phyloP scores from a whole-genome alignment of 2,329 filamentous ascomycete species.

The Alternaria atra region DNA sequence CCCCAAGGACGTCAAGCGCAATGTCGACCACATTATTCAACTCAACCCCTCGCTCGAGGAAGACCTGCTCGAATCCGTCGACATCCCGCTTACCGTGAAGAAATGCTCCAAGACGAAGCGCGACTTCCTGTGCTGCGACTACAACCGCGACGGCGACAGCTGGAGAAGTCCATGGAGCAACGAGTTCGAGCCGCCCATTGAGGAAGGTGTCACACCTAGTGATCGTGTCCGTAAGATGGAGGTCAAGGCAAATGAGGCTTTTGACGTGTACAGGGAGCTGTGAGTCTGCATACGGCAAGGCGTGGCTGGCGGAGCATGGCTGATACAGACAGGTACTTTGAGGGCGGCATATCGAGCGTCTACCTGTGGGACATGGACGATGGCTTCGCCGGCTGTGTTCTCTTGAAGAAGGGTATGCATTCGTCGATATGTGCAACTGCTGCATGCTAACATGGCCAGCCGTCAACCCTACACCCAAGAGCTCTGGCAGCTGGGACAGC shows the following conservation, averaged over 20 bases:
- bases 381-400: constrained; percentile 93
- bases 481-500: constrained; percentile 91
- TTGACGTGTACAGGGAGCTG: constrained; percentile 95
- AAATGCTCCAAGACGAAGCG: constrained; percentile 88
- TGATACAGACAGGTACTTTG: constrained; percentile 73
- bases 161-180: constrained; percentile 99
- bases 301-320: constrained; percentile 14
- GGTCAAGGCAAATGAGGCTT: constrained; percentile 90
- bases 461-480: constrained; percentile 70
- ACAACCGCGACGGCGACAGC: constrained; percentile 98
- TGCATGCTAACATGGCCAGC: constrained; percentile 58
- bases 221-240: constrained; percentile 95
- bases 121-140: constrained; percentile 98
- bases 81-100: constrained; percentile 88
- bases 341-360: constrained; percentile 93
- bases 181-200: constrained; percentile 91
- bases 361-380: constrained; percentile 99
- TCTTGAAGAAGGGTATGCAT: constrained; percentile 87
- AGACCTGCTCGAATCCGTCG: constrained; percentile 96
- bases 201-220: constrained; percentile 85
- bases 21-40: constrained; percentile 87
- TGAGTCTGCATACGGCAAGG: constrained; percentile 49
- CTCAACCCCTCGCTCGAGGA: constrained; percentile 93
- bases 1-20: constrained; percentile 86
- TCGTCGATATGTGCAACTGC: not conserved